phyloP scores from a whole-genome alignment of 208 protist genomes.

The Acanthamoeba royreba region DNA sequence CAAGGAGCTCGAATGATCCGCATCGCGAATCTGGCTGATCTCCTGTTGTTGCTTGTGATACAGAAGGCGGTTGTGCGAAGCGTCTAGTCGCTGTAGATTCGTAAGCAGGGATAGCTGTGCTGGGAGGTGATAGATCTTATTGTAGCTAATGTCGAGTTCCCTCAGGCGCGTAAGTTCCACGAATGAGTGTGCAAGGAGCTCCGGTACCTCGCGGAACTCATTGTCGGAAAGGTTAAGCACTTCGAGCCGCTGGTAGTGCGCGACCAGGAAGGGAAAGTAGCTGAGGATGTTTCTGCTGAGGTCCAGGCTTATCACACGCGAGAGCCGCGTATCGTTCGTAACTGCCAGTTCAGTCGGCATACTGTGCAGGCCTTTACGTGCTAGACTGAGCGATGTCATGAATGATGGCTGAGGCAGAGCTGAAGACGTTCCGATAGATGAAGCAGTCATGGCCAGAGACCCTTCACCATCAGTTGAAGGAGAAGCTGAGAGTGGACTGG shows the following conservation, averaged over 20 bases:
- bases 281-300: slow-evolving; percentile 24
- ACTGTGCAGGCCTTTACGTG: background rate
- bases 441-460: too few relatives aligned
- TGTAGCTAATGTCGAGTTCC: slow-evolving; percentile 26
- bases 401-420: background rate
- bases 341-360: background rate
- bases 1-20: too few relatives aligned
- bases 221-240: slow-evolving; percentile 7
- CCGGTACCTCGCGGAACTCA: background rate
- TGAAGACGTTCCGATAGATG: too few relatives aligned
- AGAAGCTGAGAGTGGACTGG: background rate
- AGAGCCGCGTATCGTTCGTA: background rate
- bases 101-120: background rate
- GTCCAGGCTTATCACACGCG: background rate
- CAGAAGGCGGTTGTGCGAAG: background rate
- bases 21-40: too few relatives aligned
- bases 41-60: background rate
- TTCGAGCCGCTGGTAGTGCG: background rate
- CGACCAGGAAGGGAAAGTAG: background rate
- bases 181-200: slow-evolving; percentile 13
- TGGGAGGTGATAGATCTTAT: slow-evolving; percentile 24
- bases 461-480: background rate
- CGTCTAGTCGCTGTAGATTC: background rate
- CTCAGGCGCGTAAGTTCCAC: background rate
- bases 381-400: background rate